Base-by-base conservation (phyloP, 345 rosid species). In the Euphorbia pulcherrima region DNA sequence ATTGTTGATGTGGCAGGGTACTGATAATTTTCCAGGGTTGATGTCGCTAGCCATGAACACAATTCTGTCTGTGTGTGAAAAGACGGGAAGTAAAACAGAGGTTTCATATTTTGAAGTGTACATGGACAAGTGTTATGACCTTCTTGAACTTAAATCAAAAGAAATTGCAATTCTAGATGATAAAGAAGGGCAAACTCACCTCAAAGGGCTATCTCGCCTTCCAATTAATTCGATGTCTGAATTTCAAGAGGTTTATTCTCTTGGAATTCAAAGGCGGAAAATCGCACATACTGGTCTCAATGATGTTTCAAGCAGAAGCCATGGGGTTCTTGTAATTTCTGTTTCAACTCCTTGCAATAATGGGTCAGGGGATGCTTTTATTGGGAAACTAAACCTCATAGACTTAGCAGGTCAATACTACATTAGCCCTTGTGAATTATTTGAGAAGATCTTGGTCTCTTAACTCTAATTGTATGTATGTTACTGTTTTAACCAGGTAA, bases 241-340 rank as follows among this genome's bases (percentile, higher is more conserved):
- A 46, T 94, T 94, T 69, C 68, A 65, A 4, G 81, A 91, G 75
- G 83, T 72, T 2, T 81, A 80, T 57, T 81, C 87, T 0, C 64
- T 70, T 74, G 97, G 89, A 56, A 74, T 85, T 73, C 89, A 75
- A 79, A 81, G 86, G 68, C 71, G 97, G 35, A 94, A 89, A 78
- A 85, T 85, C 64, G 97, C 99, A 29, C 88, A 87, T 67, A 94
- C 97, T 5, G 86, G 87, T 60, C 77, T 89, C 21, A 94, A 94
- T 70, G 99, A 92, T 71, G 90, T 83, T 26, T 94, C 99, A 48
- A 89, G 97, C 68, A 83, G 97, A 77, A 91, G 99, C 80, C 99
- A 94, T 72, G 97, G 92, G 1, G 93, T 85, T 8, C 92, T 94
- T 60, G 96, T 88, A 67, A 85, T 94, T 51, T 48, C 82, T 53